Evolutionary conservation across 306 rosid species (phyloP).

Genomic region (Parietaria judaica): DNA sequence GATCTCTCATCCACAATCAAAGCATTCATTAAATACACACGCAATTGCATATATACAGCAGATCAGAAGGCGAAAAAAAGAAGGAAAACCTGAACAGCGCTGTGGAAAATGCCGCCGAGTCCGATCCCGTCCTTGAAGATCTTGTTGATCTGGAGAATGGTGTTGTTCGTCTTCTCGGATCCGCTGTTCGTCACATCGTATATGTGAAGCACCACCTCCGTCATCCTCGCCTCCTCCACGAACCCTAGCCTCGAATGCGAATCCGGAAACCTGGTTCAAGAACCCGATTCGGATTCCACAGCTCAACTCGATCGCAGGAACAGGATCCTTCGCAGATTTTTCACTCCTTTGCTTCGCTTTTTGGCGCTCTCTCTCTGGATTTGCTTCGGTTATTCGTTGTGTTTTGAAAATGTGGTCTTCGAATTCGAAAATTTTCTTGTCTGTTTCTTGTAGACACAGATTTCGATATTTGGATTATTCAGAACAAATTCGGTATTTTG

Average conservation of each 20-base stretch:
- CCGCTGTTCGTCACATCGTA: constrained; percentile 98
- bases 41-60: not conserved
- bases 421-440: not conserved
- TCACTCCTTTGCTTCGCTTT: constrained; percentile 6
- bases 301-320: too few relatives aligned
- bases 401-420: not conserved
- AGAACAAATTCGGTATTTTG: not conserved
- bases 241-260: constrained; percentile 8
- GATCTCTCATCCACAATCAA: constrained; percentile 27
- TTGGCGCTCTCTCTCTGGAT: not conserved
- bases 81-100: constrained; percentile 78
- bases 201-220: constrained; percentile 76
- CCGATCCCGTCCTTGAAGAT: constrained; percentile 98
- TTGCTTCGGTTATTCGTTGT: not conserved
- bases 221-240: constrained; percentile 38
- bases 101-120: constrained; percentile 93
- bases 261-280: not conserved
- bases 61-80: constrained; percentile 3
- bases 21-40: constrained; percentile 17
- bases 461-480: too few relatives aligned
- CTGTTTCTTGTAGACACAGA: not conserved
- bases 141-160: constrained; percentile 95
- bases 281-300: not conserved
- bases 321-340: not conserved
- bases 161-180: constrained; percentile 91